Percentiles rank a stretch among this genome's conserved stretches.
Conservation (phyloP, 179 eudicot genomes). For the Monotropa hypopitys region DNA sequence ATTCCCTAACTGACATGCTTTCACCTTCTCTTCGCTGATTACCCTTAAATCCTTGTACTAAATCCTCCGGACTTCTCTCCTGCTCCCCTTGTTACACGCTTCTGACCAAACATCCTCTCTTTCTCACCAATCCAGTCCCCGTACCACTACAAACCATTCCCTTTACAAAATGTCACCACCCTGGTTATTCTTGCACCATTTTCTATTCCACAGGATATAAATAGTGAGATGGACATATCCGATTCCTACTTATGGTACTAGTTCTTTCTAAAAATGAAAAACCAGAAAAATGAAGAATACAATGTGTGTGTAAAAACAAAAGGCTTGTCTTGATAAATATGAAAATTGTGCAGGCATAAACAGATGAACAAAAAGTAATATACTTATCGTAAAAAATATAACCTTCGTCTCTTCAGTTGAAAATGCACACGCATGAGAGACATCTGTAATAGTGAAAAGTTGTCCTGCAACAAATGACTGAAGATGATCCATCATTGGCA, state of each 20-base stretch:
- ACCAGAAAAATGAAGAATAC: background rate
- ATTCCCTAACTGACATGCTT: background rate
- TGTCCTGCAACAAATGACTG: slow-evolving; percentile 30
- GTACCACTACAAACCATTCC: background rate
- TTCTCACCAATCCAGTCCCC: background rate
- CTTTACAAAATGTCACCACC: background rate
- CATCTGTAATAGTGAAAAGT: slow-evolving; percentile 53
- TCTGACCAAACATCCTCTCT: background rate
- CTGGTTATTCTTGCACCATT: background rate
- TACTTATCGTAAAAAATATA: slow-evolving; percentile 5
- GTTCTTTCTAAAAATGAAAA: background rate
- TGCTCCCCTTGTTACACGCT: background rate
- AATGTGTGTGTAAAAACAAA: background rate
- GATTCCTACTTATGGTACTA: background rate
- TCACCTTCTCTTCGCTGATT: background rate
- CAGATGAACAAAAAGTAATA: background rate
- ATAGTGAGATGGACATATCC: slow-evolving; percentile 2
- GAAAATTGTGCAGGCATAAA: background rate
- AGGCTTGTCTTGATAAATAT: background rate
- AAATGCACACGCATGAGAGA: slow-evolving; percentile 68
- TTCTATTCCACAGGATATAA: background rate
- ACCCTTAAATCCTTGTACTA: background rate
- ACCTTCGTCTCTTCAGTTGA: slow-evolving; percentile 84
- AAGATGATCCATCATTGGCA: slow-evolving; percentile 21
- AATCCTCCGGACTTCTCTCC: background rate